Evolutionary conservation across 1,139 yeast genomes (phyloP), one percentile per base, ranked within the genome.

Genomic region (Entelexis sorbosivorans): DNA sequence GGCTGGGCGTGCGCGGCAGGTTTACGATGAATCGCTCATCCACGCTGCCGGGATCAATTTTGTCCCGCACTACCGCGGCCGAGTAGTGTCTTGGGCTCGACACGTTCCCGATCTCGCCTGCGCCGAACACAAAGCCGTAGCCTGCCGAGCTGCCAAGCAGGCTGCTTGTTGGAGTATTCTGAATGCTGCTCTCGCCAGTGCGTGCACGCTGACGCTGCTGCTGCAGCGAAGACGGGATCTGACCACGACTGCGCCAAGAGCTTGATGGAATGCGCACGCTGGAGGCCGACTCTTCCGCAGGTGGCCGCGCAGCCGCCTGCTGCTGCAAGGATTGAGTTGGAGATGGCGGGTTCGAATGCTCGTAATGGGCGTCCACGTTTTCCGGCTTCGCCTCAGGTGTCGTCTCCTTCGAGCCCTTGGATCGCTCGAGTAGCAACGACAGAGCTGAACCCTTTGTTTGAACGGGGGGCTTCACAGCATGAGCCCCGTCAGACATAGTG

Each of bases 21-120:
- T 59, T 59, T 11, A 59, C 62, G n/a, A 59, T 51, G 38, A 59
- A 59, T 22, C 62, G 57, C n/a, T 60, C 62, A 47, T 59, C 62
- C 2, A 59, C 62, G 39, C 58, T 55, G 3, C 50, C 38, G 8
- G 59, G 54, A 14, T 49, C 48, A 31, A 56, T 49, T 20, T 49
- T 48, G 20, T 56, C 59, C 13, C 59, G 54, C 34, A 50, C 16
- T 19, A 49, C 44, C 24, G 56, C 44, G 11, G 52, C 40, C 14
- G 60, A 54, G 50, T 54, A 58, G 49, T 56, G 59, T n/a, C 62
- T 60, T 5, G 62, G 61, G 35, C 58, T 53, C n/a, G 56, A 49
- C 4, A 59, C 59, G 47, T 57, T 58, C 26, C 62, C 62, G 38
- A 59, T 57, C 49, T 59, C 62, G 24, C 62, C 62, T 14, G 62